Conservation (phyloP, 305 asterid genomes). For the Stenogyne calaminthoides region DNA sequence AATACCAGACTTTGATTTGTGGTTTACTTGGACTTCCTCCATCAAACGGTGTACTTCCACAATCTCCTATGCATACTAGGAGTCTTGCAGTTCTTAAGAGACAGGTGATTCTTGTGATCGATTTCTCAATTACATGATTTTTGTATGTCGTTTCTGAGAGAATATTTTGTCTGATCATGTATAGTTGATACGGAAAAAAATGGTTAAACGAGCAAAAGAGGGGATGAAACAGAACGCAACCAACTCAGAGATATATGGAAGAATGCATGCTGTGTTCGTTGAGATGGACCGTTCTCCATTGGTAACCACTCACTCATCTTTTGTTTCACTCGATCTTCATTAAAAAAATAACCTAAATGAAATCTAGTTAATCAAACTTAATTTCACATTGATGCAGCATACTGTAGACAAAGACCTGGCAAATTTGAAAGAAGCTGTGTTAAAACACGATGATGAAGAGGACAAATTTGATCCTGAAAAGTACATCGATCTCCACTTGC, state of each 20-base stretch:
- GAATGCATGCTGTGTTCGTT: slow-evolving; percentile 77
- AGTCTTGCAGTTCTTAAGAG: slow-evolving; percentile 70
- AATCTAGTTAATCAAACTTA: not conserved
- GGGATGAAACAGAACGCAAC: slow-evolving; percentile 59
- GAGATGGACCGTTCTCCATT: slow-evolving; percentile 61
- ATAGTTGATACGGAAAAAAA: slow-evolving; percentile 59
- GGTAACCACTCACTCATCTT: slow-evolving; percentile 36
- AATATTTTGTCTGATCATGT: not conserved
- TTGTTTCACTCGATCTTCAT: not conserved
- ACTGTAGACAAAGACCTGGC: slow-evolving; percentile 57
- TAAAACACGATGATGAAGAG: slow-evolving; percentile 46
- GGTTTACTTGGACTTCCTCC: slow-evolving; percentile 87
- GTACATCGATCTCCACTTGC: slow-evolving; percentile 63
- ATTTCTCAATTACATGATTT: not conserved
- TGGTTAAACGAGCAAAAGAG: slow-evolving; percentile 75
- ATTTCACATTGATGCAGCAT: slow-evolving; percentile 36
- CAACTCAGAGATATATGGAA: slow-evolving; percentile 67
- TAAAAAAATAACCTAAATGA: not conserved
- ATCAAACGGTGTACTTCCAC: slow-evolving; percentile 89
- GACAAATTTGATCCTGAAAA: slow-evolving; percentile 63
- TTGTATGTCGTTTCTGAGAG: not conserved
- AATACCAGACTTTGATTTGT: slow-evolving; percentile 69
- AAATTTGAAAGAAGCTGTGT: slow-evolving; percentile 66
- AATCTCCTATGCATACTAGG: slow-evolving; percentile 86
- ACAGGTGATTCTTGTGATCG: slow-evolving; percentile 42